A percentile compares a stretch with the other conserved stretches of the same genome.
Evolutionary conservation across 257 asterid genomes (phyloP).

Genomic region (Coffea canephora): DNA sequence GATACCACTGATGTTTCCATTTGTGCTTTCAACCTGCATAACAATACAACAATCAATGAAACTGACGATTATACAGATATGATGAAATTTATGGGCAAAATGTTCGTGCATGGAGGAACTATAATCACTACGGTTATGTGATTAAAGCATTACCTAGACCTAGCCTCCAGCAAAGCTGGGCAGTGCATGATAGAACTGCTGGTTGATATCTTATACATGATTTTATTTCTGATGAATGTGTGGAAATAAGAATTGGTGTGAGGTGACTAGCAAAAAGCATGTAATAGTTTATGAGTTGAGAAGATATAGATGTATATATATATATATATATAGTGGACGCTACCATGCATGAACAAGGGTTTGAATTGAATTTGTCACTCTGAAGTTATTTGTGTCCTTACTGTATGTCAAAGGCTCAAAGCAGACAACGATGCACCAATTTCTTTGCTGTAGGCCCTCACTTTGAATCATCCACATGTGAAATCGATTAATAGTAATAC

Average conservation of each 20-base stretch:
- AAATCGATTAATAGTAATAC: not conserved
- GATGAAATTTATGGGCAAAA: not conserved
- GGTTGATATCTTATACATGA: constrained; percentile 1
- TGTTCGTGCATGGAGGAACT: not conserved
- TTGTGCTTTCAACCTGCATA: constrained; percentile 10
- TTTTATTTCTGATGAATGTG: not conserved
- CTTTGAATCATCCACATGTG: constrained; percentile 9
- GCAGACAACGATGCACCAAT: not conserved
- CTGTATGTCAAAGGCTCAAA: constrained; percentile 1
- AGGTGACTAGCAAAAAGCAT: no score
- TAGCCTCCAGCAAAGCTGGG: constrained; percentile 3
- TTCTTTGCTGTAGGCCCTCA: not conserved
- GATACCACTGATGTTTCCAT: not conserved
- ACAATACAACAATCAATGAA: not conserved
- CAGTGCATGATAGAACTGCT: not conserved
- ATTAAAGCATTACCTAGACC: constrained; percentile 1
- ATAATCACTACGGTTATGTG: not conserved
- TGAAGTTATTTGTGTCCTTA: not conserved
- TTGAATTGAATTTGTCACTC: not conserved
- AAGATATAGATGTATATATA: not conserved
- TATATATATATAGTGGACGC: not conserved
- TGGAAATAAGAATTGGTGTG: not conserved
- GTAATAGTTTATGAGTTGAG: not conserved
- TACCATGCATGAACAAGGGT: not conserved
- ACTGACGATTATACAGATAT: not conserved